phyloP scores from a whole-genome alignment of 2,329 filamentous ascomycete species.

The Colletotrichum tabaci region DNA sequence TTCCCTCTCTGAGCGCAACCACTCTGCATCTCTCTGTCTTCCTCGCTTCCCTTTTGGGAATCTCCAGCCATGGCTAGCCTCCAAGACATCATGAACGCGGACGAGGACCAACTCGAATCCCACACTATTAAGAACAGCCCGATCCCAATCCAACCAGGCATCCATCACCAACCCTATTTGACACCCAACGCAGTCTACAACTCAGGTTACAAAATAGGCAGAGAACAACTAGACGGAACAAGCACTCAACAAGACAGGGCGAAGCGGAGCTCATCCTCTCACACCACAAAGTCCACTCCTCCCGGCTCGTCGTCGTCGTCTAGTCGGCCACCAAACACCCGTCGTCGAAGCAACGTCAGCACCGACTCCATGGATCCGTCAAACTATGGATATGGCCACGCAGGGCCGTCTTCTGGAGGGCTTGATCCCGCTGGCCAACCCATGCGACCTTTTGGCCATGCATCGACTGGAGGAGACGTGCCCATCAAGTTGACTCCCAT shows the following conservation, averaged over 20 bases:
- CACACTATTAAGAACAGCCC: slow-evolving; percentile 63
- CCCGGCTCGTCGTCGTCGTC: slow-evolving; percentile 46
- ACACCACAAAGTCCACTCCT: slow-evolving; percentile 50
- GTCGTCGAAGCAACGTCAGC: slow-evolving; percentile 62
- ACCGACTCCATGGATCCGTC: slow-evolving; percentile 65
- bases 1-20: slow-evolving; percentile 27
- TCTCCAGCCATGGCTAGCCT: slow-evolving; percentile 67
- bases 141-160: slow-evolving; percentile 53
- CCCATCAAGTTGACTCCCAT: slow-evolving; percentile 69
- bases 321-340: slow-evolving; percentile 43
- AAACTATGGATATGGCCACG: slow-evolving; percentile 44
- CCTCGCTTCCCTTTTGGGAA: slow-evolving; percentile 57
- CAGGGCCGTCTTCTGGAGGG: slow-evolving; percentile 46
- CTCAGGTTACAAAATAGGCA: slow-evolving; percentile 57
- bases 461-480: slow-evolving; percentile 52
- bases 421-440: slow-evolving; percentile 48
- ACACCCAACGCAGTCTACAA: slow-evolving; percentile 53
- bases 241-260: slow-evolving; percentile 50
- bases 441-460: slow-evolving; percentile 59
- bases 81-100: slow-evolving; percentile 70
- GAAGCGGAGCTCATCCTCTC: slow-evolving; percentile 53
- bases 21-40: slow-evolving; percentile 33
- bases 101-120: slow-evolving; percentile 62
- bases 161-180: slow-evolving; percentile 50
- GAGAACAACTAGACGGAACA: slow-evolving; percentile 51